Conservation (phyloP, 2,329 filamentous ascomycete species). For the Pseudomassariella vexata region DNA sequence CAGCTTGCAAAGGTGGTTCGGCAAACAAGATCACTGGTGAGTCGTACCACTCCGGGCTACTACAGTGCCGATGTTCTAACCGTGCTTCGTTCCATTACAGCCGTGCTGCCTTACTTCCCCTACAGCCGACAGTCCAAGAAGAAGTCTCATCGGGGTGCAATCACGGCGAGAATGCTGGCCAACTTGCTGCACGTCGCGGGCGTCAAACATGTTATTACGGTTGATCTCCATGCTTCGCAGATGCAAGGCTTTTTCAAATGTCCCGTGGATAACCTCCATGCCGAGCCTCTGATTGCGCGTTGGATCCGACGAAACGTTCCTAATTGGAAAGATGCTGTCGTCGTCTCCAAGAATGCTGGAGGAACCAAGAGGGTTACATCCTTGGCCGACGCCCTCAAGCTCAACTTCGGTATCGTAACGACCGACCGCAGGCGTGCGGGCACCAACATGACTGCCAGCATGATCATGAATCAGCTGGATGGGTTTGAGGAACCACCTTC, state of each 20-base stretch:
- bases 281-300: conserved; percentile 87
- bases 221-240: conserved; percentile 94
- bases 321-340: conserved; percentile 85
- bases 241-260: conserved; percentile 99
- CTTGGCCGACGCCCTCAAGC: conserved; percentile 87
- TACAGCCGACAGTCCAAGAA: conserved; percentile 99
- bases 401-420: conserved; percentile 96
- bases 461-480: conserved; percentile 67
- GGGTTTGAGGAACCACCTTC: conserved; percentile 29
- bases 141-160: conserved; percentile 93
- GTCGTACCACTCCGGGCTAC: too few species aligned
- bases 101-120: conserved; percentile 92
- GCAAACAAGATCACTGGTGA: conserved; percentile 93
- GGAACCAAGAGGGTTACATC: conserved; percentile 97
- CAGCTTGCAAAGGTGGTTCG: conserved; percentile 94
- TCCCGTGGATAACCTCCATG: conserved; percentile 94
- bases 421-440: conserved; percentile 66
- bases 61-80: too few species aligned
- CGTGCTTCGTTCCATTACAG: conserved; percentile 34
- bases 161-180: conserved; percentile 94
- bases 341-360: conserved; percentile 96
- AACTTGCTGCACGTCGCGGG: conserved; percentile 91
- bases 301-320: conserved; percentile 90
- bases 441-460: conserved; percentile 67
- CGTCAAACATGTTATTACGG: conserved; percentile 94